Conservation (phyloP, 1,139 yeast species). For the Magnusiomyces suaveolens region DNA sequence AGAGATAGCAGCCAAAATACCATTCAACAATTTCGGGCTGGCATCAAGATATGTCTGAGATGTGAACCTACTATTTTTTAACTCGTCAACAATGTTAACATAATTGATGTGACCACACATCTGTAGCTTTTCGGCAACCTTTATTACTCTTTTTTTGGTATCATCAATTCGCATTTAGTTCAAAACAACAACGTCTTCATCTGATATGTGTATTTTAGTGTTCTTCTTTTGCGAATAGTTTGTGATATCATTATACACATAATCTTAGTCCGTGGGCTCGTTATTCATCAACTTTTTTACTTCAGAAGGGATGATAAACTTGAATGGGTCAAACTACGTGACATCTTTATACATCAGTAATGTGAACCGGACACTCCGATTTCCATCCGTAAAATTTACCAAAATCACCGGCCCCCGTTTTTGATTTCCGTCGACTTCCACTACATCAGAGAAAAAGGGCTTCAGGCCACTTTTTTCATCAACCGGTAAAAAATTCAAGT, state of each 20-base stretch:
- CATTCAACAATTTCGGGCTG: not conserved
- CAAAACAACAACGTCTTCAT: not conserved
- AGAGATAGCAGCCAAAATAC: not conserved
- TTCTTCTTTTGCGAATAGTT: not conserved
- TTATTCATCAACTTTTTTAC: not conserved
- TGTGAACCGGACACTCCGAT: not conserved
- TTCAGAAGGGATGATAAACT: not conserved
- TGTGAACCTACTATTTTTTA: not conserved
- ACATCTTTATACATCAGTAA: not conserved
- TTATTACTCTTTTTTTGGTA: not conserved
- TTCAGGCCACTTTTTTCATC: no score
- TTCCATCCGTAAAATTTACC: not conserved
- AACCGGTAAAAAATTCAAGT: no score
- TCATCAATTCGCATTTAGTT: not conserved
- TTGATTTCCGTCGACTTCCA: not conserved
- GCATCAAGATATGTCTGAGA: not conserved
- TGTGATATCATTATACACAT: not conserved
- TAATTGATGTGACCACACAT: not conserved
- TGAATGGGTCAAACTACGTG: not conserved
- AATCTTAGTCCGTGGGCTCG: not conserved
- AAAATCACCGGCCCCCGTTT: not conserved
- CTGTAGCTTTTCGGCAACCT: not conserved
- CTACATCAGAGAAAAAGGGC: not conserved
- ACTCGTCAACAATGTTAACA: not conserved
- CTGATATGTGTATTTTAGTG: not conserved